Conservation (phyloP, 257 asterid species). For the Nicotiana knightiana region DNA sequence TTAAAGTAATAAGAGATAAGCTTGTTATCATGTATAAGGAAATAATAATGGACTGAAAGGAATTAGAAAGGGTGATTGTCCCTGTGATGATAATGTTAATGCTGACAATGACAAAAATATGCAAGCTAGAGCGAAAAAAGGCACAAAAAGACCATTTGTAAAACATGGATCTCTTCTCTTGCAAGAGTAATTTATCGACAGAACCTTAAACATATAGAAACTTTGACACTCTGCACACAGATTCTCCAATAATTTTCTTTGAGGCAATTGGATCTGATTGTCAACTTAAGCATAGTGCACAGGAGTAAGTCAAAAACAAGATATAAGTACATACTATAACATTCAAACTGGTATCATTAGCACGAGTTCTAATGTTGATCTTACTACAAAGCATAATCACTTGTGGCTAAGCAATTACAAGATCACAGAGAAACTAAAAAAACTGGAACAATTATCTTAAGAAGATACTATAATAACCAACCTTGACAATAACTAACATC, state of each 20-base stretch:
- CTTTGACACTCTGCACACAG: neutral
- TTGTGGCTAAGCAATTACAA: neutral
- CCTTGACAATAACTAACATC: slow-evolving; percentile 98
- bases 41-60: neutral
- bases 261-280: neutral
- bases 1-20: neutral
- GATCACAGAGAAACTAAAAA: neutral
- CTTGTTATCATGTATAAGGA: neutral
- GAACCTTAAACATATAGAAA: neutral
- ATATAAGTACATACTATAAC: neutral
- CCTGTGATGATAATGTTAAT: neutral
- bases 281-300: neutral
- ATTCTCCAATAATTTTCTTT: too few species aligned
- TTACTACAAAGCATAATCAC: neutral
- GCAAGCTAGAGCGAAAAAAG: neutral
- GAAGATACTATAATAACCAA: slow-evolving; percentile 18
- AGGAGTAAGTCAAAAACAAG: neutral
- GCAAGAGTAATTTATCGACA: neutral
- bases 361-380: neutral
- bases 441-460: neutral
- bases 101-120: neutral
- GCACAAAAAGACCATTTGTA: neutral
- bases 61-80: neutral
- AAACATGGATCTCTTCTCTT: neutral
- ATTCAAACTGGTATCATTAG: neutral